These are phyloP conservation scores for Dendrobium huoshanense DNA, from an alignment of 106 monocot genomes.

Conservation along the genomic window DNA sequence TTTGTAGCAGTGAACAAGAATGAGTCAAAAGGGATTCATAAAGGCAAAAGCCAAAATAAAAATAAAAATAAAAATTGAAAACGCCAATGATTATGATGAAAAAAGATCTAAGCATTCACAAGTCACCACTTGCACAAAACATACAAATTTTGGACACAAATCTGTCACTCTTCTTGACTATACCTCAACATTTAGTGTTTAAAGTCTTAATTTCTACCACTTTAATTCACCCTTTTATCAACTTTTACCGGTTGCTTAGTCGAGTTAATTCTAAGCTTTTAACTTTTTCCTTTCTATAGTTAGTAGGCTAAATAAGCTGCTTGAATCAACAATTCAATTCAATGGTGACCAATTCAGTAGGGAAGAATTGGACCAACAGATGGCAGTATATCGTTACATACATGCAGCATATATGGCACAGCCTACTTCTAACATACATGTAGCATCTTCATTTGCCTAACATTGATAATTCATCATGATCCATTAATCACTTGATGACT, in stretches of 20 bases:
- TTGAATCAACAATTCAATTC: not conserved
- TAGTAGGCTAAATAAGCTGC: not conserved
- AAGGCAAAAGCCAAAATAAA: not conserved
- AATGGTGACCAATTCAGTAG: not conserved
- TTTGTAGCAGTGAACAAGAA: not conserved
- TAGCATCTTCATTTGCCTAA: no score
- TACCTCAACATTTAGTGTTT: not conserved
- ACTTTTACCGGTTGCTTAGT: not conserved
- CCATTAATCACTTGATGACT: no score
- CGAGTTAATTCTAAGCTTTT: not conserved
- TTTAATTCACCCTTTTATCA: not conserved
- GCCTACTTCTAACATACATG: no score
- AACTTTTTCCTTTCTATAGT: not conserved
- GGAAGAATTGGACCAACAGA: not conserved
- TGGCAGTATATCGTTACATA: not conserved
- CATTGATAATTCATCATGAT: no score
- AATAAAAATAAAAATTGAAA: no score
- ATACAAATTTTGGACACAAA: not conserved
- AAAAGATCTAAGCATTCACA: no score
- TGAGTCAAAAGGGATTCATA: not conserved
- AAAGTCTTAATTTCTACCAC: not conserved
- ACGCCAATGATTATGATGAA: no score
- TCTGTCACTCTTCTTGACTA: not conserved
- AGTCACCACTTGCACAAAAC: no score
- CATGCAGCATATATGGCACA: no score